Evolutionary conservation across 2,329 filamentous ascomycete species (phyloP).

Genomic region (Apiospora pterosperma): DNA sequence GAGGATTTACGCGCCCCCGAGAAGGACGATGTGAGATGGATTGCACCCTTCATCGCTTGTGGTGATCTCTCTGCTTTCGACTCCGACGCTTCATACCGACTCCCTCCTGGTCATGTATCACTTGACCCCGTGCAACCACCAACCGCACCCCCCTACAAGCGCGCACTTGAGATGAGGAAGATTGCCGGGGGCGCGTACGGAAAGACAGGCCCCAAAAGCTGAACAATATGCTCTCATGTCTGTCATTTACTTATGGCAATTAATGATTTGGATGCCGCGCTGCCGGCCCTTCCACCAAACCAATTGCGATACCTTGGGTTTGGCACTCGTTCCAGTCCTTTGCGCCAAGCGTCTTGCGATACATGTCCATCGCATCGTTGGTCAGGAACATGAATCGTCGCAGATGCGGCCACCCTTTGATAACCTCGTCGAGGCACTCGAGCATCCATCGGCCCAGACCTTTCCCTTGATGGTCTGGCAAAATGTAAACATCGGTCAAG

Average conservation of each 20-base stretch:
- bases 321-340: constrained; percentile 42
- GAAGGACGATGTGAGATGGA: constrained; percentile 63
- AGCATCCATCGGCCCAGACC: constrained; percentile 55
- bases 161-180: constrained; percentile 80
- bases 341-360: constrained; percentile 44
- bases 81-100: constrained; percentile 87
- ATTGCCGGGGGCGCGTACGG: constrained; percentile 73
- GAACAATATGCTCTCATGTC: constrained; percentile 5
- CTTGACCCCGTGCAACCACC: constrained; percentile 92
- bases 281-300: constrained; percentile 21
- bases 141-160: constrained; percentile 92
- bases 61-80: constrained; percentile 94
- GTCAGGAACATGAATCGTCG: constrained; percentile 57
- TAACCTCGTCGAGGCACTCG: constrained; percentile 43
- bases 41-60: constrained; percentile 95
- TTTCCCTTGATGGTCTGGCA: constrained; percentile 43
- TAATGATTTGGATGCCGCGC: constrained; percentile 10
- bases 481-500: constrained; percentile 55
- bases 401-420: constrained; percentile 46
- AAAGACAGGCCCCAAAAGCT: constrained; percentile 52
- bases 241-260: background rate
- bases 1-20: constrained; percentile 39
- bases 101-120: constrained; percentile 82
- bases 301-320: constrained; percentile 33
- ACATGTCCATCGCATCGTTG: constrained; percentile 35